Percentiles rank a stretch among this genome's conserved stretches.
phyloP scores from a whole-genome alignment of 2,329 filamentous ascomycete species.

The Sporothrix luriei region DNA sequence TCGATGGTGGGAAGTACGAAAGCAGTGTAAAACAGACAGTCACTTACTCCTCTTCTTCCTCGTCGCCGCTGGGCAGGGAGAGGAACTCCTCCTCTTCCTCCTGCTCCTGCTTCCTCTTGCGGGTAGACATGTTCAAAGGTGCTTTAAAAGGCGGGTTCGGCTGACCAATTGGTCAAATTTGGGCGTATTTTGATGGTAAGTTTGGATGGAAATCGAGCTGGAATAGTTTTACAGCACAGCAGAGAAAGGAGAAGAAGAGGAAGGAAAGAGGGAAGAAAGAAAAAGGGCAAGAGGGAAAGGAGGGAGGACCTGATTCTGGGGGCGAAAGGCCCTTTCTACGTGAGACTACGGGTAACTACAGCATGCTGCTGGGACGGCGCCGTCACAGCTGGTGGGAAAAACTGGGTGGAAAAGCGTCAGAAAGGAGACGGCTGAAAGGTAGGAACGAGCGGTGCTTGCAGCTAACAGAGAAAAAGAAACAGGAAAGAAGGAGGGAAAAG shows the following conservation, averaged over 20 bases:
- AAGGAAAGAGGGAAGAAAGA: slow-evolving; percentile 37
- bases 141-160: slow-evolving; percentile 29
- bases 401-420: slow-evolving; percentile 21
- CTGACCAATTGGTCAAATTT: slow-evolving; percentile 27
- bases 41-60: slow-evolving; percentile 59
- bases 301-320: slow-evolving; percentile 31
- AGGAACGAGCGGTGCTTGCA: not conserved
- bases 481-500: slow-evolving; percentile 19
- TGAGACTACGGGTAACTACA: slow-evolving; percentile 31
- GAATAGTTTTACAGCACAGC: slow-evolving; percentile 20
- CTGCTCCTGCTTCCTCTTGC: slow-evolving; percentile 59
- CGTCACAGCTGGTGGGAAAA: slow-evolving; percentile 28
- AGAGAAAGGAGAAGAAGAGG: slow-evolving; percentile 23
- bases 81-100: slow-evolving; percentile 57
- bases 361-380: slow-evolving; percentile 25
- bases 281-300: slow-evolving; percentile 36
- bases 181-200: slow-evolving; percentile 30
- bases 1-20: slow-evolving; percentile 29
- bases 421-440: slow-evolving; percentile 24
- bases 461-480: slow-evolving; percentile 25
- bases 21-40: slow-evolving; percentile 41
- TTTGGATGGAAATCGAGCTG: slow-evolving; percentile 6
- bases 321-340: slow-evolving; percentile 29
- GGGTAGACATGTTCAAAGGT: slow-evolving; percentile 48
- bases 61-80: slow-evolving; percentile 56